These are phyloP conservation scores for Botryotinia convoluta DNA, from an alignment of 2,329 filamentous ascomycete genomes.

Conservation along the genomic window DNA sequence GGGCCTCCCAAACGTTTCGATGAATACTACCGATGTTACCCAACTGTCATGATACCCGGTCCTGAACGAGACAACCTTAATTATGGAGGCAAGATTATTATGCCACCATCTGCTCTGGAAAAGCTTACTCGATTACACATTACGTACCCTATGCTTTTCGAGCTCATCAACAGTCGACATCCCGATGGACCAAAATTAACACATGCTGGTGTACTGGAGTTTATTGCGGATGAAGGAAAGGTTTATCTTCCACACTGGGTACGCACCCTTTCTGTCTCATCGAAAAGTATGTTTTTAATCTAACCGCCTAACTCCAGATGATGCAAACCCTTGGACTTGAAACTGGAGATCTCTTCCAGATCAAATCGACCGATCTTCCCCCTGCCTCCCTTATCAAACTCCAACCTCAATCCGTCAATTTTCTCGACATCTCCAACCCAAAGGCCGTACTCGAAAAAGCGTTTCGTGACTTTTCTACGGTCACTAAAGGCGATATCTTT, in stretches of 20 bases:
- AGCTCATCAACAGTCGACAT: slow-evolving; percentile 84
- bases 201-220: slow-evolving; percentile 93
- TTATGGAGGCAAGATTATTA: slow-evolving; percentile 95
- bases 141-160: slow-evolving; percentile 95
- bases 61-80: slow-evolving; percentile 86
- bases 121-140: slow-evolving; percentile 96
- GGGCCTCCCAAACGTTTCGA: slow-evolving; percentile 75
- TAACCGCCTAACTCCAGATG: slow-evolving; percentile 54
- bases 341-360: slow-evolving; percentile 89
- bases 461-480: slow-evolving; percentile 90
- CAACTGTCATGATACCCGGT: slow-evolving; percentile 88
- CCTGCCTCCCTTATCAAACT: slow-evolving; percentile 93
- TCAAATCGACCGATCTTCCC: slow-evolving; percentile 90
- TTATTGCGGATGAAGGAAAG: slow-evolving; percentile 94
- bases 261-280: slow-evolving; percentile 34
- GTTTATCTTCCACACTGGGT: slow-evolving; percentile 97
- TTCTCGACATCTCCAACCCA: slow-evolving; percentile 95
- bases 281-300: not conserved
- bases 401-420: slow-evolving; percentile 87
- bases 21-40: slow-evolving; percentile 98
- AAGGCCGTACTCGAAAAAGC: slow-evolving; percentile 96
- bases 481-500: slow-evolving; percentile 92
- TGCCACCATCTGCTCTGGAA: slow-evolving; percentile 93
- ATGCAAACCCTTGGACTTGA: slow-evolving; percentile 91
- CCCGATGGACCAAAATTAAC: slow-evolving; percentile 63